Evolutionary conservation across 306 rosid genomes (phyloP), one percentile per base, ranked within the genome.

Genomic region (Carpinus fangiana): DNA sequence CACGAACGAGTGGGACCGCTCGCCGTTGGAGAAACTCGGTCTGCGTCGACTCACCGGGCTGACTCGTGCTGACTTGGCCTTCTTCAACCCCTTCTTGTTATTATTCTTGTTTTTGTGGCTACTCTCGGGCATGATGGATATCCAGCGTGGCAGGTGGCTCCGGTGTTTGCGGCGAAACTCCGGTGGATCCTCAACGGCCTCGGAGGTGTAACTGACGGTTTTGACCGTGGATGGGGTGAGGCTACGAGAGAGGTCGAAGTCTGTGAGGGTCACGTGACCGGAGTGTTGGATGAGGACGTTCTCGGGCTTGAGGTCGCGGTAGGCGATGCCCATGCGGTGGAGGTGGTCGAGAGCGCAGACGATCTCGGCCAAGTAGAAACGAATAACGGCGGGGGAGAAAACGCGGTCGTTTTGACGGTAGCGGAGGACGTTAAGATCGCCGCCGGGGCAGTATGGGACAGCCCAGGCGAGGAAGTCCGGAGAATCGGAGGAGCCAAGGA

Each of bases 211-310:
- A 57, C 69, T 13, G 38, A 76, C 60, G 72, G 84, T 76, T 48
- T 67, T 78, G 17, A 23, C 65, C 2, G 47, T 48, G 4, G 91
- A 47, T n/a, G 80, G 83, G n/a, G 78, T 47, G 75, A 95, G 90
- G 2, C 76, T 80, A 4, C 93, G 87, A 10, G 98, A 95, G 73
- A 95, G 95, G 73, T 95, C 99, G 81, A 95, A 95, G 79, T 95
- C 99, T 3, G 99, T 95, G 65, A 95, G 97, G 54, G 94, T 93
- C 70, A 95, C 90, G 84, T 95, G 99, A 65, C 99, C 99, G 2
- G 97, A 87, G n/a, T 85, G 89, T 41, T 95, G 97, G 43, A 95
- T 82, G 31, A 95, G 90, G 5, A 95, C 90, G 76, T 95, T 95
- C 83, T 95, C 99, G 3, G 99, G 99, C 82, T 95, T 95, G 59